Percentiles rank a stretch among this genome's conserved stretches.
phyloP scores from a whole-genome alignment of 371 early-diverging fungal genomes.

The Sporodiniella umbellata region DNA sequence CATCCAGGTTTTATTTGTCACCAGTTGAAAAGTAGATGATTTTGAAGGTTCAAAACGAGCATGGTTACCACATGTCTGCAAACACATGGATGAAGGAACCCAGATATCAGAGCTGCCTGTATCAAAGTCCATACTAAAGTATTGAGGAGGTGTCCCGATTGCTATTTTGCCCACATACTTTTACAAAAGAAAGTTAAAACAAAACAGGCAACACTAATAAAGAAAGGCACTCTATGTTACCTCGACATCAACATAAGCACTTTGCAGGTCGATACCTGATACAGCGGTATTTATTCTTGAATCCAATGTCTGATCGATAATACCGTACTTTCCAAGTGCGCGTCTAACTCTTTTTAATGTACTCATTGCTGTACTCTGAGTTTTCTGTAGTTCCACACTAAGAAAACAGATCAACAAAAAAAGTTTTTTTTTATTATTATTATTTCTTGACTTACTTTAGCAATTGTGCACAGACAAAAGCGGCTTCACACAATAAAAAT shows the following conservation, averaged over 20 bases:
- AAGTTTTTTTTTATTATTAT: no score
- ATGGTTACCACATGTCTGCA: constrained; percentile 19
- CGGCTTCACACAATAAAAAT: no score
- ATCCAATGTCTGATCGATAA: constrained; percentile 14
- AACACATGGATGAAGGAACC: constrained; percentile 39
- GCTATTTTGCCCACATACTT: constrained; percentile 50
- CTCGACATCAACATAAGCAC: constrained; percentile 38
- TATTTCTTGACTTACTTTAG: no score
- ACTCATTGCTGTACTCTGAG: constrained; percentile 22
- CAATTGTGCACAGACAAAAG: no score
- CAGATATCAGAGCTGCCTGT: constrained; percentile 58
- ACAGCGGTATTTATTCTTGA: constrained; percentile 10
- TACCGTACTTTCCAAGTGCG: constrained; percentile 31
- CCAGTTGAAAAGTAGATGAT: constrained; percentile 17
- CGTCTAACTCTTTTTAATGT: constrained; percentile 24
- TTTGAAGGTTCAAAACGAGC: constrained; percentile 21
- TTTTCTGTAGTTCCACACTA: constrained; percentile 25
- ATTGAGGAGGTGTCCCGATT: constrained; percentile 56
- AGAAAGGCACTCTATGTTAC: no score
- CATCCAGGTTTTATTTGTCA: constrained; percentile 26
- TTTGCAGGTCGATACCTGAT: constrained; percentile 23
- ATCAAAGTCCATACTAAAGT: constrained; percentile 52
- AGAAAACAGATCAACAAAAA: no score
- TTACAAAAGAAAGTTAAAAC: no score
- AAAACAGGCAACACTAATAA: no score